phyloP scores from a whole-genome alignment of 768 basidiomycete species.

The Lactifluus piperatus region DNA sequence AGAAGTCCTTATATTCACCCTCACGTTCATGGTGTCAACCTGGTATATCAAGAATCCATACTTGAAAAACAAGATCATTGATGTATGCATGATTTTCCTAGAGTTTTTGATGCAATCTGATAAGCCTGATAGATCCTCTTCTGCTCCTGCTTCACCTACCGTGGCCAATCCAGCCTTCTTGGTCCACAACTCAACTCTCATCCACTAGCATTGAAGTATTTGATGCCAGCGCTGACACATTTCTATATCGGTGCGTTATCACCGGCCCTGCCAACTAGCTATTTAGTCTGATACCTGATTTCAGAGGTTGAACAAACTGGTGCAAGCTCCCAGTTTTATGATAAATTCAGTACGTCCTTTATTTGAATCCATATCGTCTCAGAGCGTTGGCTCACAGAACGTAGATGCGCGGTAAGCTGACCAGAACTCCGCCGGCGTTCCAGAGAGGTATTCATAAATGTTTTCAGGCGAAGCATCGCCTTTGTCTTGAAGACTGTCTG shows the following conservation, averaged over 20 bases:
- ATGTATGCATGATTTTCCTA: conserved; percentile 40
- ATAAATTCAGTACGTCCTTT: conserved; percentile 79
- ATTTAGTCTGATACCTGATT: not conserved
- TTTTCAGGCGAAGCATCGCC: conserved; percentile 69
- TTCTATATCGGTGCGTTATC: conserved; percentile 79
- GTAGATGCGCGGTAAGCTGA: conserved; percentile 45
- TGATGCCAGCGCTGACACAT: conserved; percentile 86
- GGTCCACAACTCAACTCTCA: conserved; percentile 79
- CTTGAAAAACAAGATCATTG: conserved; percentile 92
- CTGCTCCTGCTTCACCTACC: conserved; percentile 53
- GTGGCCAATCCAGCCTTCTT: conserved; percentile 68
- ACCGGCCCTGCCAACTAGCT: no score
- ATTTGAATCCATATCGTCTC: not conserved
- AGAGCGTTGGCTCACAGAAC: not conserved
- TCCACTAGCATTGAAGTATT: conserved; percentile 73
- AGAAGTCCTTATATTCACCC: conserved; percentile 75
- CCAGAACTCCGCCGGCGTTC: not conserved
- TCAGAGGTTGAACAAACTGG: conserved; percentile 96
- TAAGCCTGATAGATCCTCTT: conserved; percentile 49
- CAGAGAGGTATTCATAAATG: not conserved
- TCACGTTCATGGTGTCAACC: conserved; percentile 89
- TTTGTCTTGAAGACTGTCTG: conserved; percentile 85
- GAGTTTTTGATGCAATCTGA: not conserved
- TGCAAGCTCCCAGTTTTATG: conserved; percentile 96
- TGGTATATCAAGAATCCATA: conserved; percentile 99